These are phyloP conservation scores for Darksidea phi DNA, from an alignment of 495 filamentous ascomycete genomes.

Conservation along the genomic window DNA sequence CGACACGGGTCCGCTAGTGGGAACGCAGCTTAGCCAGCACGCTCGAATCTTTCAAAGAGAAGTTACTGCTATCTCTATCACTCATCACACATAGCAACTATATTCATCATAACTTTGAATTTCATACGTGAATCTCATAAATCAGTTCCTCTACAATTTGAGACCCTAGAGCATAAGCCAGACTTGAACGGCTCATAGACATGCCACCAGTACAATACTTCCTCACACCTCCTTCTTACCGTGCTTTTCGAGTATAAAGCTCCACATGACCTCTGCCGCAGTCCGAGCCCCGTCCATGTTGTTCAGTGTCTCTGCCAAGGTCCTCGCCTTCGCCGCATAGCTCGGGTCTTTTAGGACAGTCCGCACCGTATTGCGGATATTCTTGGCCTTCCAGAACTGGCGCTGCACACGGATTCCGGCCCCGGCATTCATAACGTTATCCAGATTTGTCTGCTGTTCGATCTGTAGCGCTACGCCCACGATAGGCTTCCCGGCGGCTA, in stretches of 20 bases:
- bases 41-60: no score
- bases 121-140: no score
- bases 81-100: no score
- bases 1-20: no score
- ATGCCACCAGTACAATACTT: no score
- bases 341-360: conserved; percentile 32
- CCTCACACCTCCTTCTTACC: conserved; percentile 1
- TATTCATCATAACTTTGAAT: no score
- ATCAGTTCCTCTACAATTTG: no score
- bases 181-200: no score
- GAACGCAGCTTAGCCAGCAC: no score
- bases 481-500: conserved; percentile 35
- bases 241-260: conserved; percentile 12
- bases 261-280: conserved; percentile 24
- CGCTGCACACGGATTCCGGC: conserved; percentile 36
- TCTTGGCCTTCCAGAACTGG: conserved; percentile 27
- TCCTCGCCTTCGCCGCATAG: conserved; percentile 22
- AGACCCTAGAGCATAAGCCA: no score
- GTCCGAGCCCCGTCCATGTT: conserved; percentile 22
- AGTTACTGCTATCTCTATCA: no score
- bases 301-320: conserved; percentile 15
- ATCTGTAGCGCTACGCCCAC: conserved; percentile 38
- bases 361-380: conserved; percentile 26
- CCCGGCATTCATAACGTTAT: conserved; percentile 37
- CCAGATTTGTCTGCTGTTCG: conserved; percentile 40